Percentiles rank a stretch among this genome's conserved stretches.
These are phyloP conservation scores for Fraxinus velutina DNA, from an alignment of 305 asterid genomes.

Conservation along the genomic window DNA sequence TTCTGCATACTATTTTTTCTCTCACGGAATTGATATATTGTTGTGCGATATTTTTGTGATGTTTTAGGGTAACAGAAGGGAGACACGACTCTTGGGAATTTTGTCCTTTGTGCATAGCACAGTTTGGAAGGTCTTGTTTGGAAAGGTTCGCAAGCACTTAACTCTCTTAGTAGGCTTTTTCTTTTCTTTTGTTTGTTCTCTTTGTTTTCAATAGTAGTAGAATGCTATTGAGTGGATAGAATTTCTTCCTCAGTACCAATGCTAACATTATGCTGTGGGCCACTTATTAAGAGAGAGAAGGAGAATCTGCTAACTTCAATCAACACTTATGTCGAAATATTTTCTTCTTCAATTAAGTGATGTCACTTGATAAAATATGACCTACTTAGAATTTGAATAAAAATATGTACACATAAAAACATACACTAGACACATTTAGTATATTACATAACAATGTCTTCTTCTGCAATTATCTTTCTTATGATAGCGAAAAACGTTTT, in stretches of 20 bases:
- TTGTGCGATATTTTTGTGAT: slow-evolving; percentile 20
- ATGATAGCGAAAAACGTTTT: not conserved
- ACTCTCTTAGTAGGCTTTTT: not conserved
- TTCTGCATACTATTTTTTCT: not conserved
- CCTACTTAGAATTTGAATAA: not conserved
- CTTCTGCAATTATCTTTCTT: not conserved
- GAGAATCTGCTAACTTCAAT: not conserved
- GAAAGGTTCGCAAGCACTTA: slow-evolving; percentile 45
- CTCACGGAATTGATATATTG: not conserved
- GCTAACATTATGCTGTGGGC: not conserved
- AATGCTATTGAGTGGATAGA: not conserved
- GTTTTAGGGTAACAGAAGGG: slow-evolving; percentile 86
- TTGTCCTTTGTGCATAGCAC: slow-evolving; percentile 94
- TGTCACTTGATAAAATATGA: not conserved
- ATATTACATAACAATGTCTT: not conserved
- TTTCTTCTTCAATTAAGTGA: not conserved
- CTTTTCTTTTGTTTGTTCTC: not conserved
- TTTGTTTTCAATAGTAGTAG: not conserved
- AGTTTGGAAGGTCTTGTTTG: slow-evolving; percentile 83
- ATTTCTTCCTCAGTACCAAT: not conserved
- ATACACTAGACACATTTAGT: not conserved
- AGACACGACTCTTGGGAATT: slow-evolving; percentile 82
- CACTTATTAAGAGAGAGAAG: not conserved
- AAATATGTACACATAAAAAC: not conserved
- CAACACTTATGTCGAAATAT: not conserved